Conservation (phyloP, 2,329 filamentous ascomycete genomes). For the Epichloe sp. region DNA sequence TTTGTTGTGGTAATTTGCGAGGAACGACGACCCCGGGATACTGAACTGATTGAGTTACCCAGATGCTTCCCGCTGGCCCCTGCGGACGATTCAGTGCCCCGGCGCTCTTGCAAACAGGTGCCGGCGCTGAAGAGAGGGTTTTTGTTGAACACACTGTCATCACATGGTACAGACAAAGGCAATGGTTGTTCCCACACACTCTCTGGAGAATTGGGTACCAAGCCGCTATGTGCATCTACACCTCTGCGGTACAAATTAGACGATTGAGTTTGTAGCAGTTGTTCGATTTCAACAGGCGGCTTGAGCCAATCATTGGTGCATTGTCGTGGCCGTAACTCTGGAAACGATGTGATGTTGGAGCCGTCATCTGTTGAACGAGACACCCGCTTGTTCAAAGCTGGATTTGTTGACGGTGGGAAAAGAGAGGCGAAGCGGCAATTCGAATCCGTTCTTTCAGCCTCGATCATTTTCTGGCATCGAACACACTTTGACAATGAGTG, state of each 20-base stretch:
- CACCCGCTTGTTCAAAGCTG: background rate
- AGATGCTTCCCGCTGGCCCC: slow-evolving; percentile 9
- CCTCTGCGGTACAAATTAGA: slow-evolving; percentile 16
- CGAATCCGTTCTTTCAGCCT: background rate
- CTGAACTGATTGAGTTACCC: slow-evolving; percentile 13
- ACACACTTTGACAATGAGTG: background rate
- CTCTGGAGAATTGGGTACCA: slow-evolving; percentile 1
- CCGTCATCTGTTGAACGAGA: slow-evolving; percentile 8
- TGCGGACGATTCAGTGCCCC: slow-evolving; percentile 1
- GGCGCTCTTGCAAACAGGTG: background rate
- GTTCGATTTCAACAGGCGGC: slow-evolving; percentile 11
- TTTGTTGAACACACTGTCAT: slow-evolving; percentile 11
- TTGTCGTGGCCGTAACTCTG: slow-evolving; percentile 17
- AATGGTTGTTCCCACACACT: slow-evolving; percentile 6
- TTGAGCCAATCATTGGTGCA: slow-evolving; percentile 21
- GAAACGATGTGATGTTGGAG: slow-evolving; percentile 22
- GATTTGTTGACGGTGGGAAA: background rate
- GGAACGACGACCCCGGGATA: slow-evolving; percentile 15
- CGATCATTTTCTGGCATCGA: background rate
- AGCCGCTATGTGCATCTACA: slow-evolving; percentile 18
- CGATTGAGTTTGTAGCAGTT: slow-evolving; percentile 1
- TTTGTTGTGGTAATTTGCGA: slow-evolving; percentile 7
- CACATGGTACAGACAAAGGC: slow-evolving; percentile 5
- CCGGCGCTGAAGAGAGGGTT: slow-evolving; percentile 11
- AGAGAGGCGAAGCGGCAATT: background rate